Conservation (phyloP, 2,329 filamentous ascomycete species). For the Talaromyces amestolkiae region DNA sequence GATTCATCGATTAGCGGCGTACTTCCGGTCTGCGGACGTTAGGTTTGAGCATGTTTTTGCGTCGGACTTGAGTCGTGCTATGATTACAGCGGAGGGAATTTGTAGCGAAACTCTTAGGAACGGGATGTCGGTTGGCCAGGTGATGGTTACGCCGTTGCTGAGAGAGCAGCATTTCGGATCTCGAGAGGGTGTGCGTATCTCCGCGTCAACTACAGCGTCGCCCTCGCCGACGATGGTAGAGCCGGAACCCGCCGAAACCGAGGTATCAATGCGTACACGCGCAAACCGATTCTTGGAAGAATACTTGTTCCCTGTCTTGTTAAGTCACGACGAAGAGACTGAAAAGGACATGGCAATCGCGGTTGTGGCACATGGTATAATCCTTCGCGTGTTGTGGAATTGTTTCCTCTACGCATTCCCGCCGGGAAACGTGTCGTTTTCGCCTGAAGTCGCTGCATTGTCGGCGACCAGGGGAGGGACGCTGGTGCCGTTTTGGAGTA, state of each 20-base stretch:
- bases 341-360: constrained; percentile 49
- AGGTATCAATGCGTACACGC: constrained; percentile 63
- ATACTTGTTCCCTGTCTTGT: constrained; percentile 58
- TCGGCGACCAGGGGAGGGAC: constrained; percentile 37
- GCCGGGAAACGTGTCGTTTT: constrained; percentile 45
- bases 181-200: constrained; percentile 37
- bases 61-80: constrained; percentile 73
- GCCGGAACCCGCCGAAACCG: constrained; percentile 55
- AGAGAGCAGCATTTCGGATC: constrained; percentile 44
- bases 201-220: neutral
- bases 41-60: constrained; percentile 70
- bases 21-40: constrained; percentile 64
- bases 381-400: constrained; percentile 68
- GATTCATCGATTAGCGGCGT: constrained; percentile 65
- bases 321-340: constrained; percentile 27
- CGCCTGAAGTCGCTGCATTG: constrained; percentile 31
- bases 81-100: constrained; percentile 43
- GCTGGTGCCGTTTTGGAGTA: constrained; percentile 62
- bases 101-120: constrained; percentile 11
- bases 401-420: constrained; percentile 59
- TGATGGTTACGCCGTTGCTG: constrained; percentile 26
- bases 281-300: constrained; percentile 64
- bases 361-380: constrained; percentile 79
- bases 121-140: constrained; percentile 17
- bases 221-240: constrained; percentile 26